Evolutionary conservation across 805 yeast genomes (phyloP).

Genomic region (Candida coleopterorum): DNA sequence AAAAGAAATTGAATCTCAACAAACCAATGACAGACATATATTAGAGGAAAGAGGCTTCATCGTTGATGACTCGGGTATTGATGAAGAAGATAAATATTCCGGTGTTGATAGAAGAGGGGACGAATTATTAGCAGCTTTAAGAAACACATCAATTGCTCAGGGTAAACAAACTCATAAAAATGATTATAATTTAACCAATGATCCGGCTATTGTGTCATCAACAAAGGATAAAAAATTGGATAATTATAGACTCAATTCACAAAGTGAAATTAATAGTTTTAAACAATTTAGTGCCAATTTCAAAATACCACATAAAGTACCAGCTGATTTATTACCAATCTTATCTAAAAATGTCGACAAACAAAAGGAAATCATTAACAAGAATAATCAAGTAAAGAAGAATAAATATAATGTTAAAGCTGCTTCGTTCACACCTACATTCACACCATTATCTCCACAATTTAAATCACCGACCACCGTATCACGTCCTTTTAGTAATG

Average conservation of each 20-base stretch:
- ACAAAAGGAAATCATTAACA: slow-evolving; percentile 55
- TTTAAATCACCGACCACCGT: slow-evolving; percentile 23
- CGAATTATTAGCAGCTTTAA: slow-evolving; percentile 45
- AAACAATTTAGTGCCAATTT: slow-evolving; percentile 78
- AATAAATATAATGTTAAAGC: slow-evolving; percentile 71
- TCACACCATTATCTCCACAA: slow-evolving; percentile 24
- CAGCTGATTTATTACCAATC: slow-evolving; percentile 65
- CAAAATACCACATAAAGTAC: slow-evolving; percentile 60
- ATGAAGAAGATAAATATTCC: slow-evolving; percentile 94
- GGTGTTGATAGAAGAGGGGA: slow-evolving; percentile 73
- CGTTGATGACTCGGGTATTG: slow-evolving; percentile 80
- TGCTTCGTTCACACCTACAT: slow-evolving; percentile 56
- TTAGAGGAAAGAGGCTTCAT: slow-evolving; percentile 86
- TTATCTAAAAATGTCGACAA: slow-evolving; percentile 62
- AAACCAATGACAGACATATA: slow-evolving; percentile 68
- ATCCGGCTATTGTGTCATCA: slow-evolving; percentile 52
- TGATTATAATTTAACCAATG: slow-evolving; percentile 52
- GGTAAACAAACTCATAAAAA: slow-evolving; percentile 51
- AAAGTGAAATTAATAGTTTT: slow-evolving; percentile 63
- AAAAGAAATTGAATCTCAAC: slow-evolving; percentile 70
- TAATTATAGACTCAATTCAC: slow-evolving; percentile 44
- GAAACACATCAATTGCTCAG: slow-evolving; percentile 22
- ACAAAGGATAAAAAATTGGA: slow-evolving; percentile 18
- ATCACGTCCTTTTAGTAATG: slow-evolving; percentile 29
- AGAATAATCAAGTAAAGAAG: slow-evolving; percentile 45